Conservation (phyloP, 176 grass and related monocot species). For the Zoysia japonica region DNA sequence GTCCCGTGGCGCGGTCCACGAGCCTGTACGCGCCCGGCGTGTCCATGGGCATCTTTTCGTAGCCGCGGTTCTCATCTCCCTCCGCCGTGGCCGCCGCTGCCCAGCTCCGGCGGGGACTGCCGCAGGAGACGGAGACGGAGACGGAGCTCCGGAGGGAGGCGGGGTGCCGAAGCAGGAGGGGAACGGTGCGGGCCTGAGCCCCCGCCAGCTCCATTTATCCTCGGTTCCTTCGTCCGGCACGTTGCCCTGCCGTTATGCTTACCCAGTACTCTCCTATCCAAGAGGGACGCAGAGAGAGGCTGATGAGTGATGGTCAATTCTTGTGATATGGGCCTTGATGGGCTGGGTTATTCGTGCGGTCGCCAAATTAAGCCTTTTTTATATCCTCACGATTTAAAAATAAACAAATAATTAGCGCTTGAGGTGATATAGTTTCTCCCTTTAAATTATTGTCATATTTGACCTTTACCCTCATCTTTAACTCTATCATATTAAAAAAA, state of each 20-base stretch:
- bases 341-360: neutral
- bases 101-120: slow-evolving; percentile 31
- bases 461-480: too few species aligned
- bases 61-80: slow-evolving; percentile 27
- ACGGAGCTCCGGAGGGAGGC: slow-evolving; percentile 17
- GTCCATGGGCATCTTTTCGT: slow-evolving; percentile 63
- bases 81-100: slow-evolving; percentile 35
- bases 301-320: neutral
- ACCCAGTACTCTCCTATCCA: slow-evolving; percentile 17
- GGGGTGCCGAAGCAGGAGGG: slow-evolving; percentile 28
- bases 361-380: neutral
- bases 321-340: neutral
- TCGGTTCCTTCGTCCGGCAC: neutral
- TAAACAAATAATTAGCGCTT: too few species aligned
- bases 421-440: too few species aligned
- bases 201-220: slow-evolving; percentile 40
- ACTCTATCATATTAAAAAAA: too few species aligned
- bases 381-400: too few species aligned
- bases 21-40: slow-evolving; percentile 74
- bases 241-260: neutral
- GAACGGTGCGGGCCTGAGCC: slow-evolving; percentile 31
- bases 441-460: too few species aligned
- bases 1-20: slow-evolving; percentile 62
- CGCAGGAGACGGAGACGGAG: slow-evolving; percentile 21
- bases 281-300: neutral